Conservation (phyloP, 2,329 filamentous ascomycete species). For the Calonectria montana region DNA sequence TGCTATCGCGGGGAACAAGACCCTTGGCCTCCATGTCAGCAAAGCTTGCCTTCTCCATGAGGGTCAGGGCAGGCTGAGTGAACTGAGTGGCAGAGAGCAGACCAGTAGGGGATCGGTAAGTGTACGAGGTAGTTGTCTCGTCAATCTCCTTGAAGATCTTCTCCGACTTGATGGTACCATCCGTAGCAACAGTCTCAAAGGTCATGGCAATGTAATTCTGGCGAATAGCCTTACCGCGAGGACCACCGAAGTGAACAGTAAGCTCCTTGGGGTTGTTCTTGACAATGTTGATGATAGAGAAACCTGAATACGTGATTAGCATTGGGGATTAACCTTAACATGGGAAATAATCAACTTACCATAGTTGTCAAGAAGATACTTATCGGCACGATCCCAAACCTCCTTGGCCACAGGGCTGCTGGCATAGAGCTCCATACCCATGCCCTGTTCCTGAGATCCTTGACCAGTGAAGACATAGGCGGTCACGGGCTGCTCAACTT, state of each 20-base stretch:
- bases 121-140: slow-evolving; percentile 94
- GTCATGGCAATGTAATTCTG: slow-evolving; percentile 99
- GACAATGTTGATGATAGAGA: slow-evolving; percentile 98
- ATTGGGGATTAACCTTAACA: neutral
- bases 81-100: slow-evolving; percentile 97
- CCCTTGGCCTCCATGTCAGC: slow-evolving; percentile 99
- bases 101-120: slow-evolving; percentile 94
- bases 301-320: slow-evolving; percentile 64
- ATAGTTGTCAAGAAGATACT: slow-evolving; percentile 98
- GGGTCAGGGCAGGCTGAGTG: slow-evolving; percentile 94
- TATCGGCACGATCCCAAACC: slow-evolving; percentile 97
- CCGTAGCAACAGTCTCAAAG: slow-evolving; percentile 94
- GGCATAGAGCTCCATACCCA: slow-evolving; percentile 99
- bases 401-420: slow-evolving; percentile 95
- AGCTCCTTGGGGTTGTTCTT: slow-evolving; percentile 99
- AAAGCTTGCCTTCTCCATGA: slow-evolving; percentile 99
- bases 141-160: slow-evolving; percentile 99
- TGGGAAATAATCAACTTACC: slow-evolving; percentile 65
- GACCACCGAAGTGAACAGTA: slow-evolving; percentile 97
- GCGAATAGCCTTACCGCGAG: slow-evolving; percentile 95
- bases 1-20: slow-evolving; percentile 94
- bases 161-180: slow-evolving; percentile 96
- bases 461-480: slow-evolving; percentile 99
- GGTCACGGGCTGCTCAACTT: slow-evolving; percentile 96
- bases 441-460: slow-evolving; percentile 97